These are phyloP conservation scores for Ichthyophthirius multifiliis DNA, from an alignment of 169 alveolate genomes.

Conservation along the genomic window DNA sequence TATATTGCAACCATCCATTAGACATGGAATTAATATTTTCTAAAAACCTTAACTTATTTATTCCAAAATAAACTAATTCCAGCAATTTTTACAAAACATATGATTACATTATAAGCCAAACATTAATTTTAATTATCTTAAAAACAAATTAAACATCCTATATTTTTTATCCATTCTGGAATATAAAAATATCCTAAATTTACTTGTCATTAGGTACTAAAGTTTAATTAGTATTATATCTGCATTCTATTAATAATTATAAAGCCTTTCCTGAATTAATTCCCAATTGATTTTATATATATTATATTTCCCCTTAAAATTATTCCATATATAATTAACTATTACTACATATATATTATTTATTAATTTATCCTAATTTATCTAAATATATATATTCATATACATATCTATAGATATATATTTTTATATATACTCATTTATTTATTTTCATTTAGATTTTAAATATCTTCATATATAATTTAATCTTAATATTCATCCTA, in stretches of 20 bases:
- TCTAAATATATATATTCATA: no score
- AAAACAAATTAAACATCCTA: not conserved
- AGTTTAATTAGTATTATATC: not conserved
- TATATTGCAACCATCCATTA: not conserved
- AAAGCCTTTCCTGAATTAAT: not conserved
- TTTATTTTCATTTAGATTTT: no score
- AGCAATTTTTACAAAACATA: not conserved
- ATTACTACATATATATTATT: no score
- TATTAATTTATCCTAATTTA: no score
- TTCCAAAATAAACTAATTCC: not conserved
- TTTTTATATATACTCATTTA: no score
- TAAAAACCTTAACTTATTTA: not conserved
- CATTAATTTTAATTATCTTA: not conserved
- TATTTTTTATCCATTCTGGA: not conserved
- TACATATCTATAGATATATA: no score
- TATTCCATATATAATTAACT: no score
- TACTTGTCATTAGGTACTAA: not conserved
- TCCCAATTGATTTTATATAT: not conserved
- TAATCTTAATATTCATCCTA: no score
- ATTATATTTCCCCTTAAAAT: not conserved
- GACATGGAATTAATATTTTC: not conserved
- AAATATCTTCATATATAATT: no score
- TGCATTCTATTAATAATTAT: not conserved
- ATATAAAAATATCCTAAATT: not conserved
- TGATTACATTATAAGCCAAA: not conserved